Evolutionary conservation across 257 asterid species (phyloP), one percentile per base, ranked within the genome.

Genomic region (Penstemon newberryi): DNA sequence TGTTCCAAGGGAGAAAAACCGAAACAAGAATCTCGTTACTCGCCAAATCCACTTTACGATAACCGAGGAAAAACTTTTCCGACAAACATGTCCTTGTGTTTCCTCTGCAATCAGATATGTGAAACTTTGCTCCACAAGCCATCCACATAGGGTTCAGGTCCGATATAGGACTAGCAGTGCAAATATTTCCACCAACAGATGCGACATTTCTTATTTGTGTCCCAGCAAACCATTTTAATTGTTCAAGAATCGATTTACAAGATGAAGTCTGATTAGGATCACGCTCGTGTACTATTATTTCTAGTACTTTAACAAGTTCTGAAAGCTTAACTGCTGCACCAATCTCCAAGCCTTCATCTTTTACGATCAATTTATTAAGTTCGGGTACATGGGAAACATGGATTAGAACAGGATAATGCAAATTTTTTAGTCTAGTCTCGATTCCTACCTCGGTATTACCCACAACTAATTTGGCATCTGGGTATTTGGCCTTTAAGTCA

Each of bases 101-200:
- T 54, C 96, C 96, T 76, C 25, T 85, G 77, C 73, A 64, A 76
- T 90, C 96, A 42, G 86, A 79, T 56, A 85, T 84, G 65, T 56
- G 78, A 67, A 93, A 90, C 62, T 40, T 85, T 40, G 97, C 99
- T 76, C 97, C 73, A 53, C 85, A 73, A 69, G 97, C 91, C 85
- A 93, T 90, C 97, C 94, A 90, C 47, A 93, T 83, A 76, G 99
- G 99, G 82, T 93, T 93, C 67, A 93, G 81, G 69, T 93, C 99
- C 19, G 99, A 93, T 79, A 90, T 93, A 66, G 99, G 99, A 81
- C 99, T 93, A 2, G 99, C 99, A 63, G 97, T 90, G 73, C 97
- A 93, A 65, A 93, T 88, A 84, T 93, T 93, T 65, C 99, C 99
- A 70, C 99, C 99, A 55, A 93, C 73, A 43, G 97, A 90, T 62